Base-by-base conservation (phyloP, 495 filamentous ascomycete genomes). In the Aspergillus heteromorphus region DNA sequence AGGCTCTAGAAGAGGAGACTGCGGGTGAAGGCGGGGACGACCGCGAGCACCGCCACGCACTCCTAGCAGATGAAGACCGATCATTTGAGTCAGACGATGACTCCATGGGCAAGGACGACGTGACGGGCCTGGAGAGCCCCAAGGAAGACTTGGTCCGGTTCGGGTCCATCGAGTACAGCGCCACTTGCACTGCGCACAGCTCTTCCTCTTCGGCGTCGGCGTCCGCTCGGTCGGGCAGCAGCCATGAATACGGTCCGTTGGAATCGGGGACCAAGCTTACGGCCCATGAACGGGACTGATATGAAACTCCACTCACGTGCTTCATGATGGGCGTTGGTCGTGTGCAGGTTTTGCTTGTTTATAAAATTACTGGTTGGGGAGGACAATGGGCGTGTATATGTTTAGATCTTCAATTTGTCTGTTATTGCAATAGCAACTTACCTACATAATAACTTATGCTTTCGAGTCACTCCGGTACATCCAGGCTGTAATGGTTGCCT, bases 51-150 rank as follows among this genome's bases (percentile, higher is more conserved):
- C 65, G 63, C 21, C 66, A 63, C 59, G 72, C 65, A 34, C 62
- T 74, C 25, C 60, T 76, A 17, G 64, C 62, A 19, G 69, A 72
- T 19, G 70, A 69, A 20, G 63, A 67, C 6, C 59, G 60, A 45
- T 58, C 66, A 10, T 64, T 67, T 5, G 69, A 69, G 38, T 66
- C 64, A 0, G 74, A 72, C 45, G 62, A 64, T 51, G 70, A 56
- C 21, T 17, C 51, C 20, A 14, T 45, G 21, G 31, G 53, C 14
- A 64, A 61, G 38, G 51, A 23, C 45, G 40, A 13, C 19, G 40
- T 14, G 20, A 48, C 25, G 34, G 34, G 16, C 8, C 7, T 51
- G 16, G 57, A 54, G 47, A 55, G 43, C 30, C 55, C 56, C 4
- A 70, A 68, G 40, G 60, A 62, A 40, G 54, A 54, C 30, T 40